Evolutionary conservation across 305 asterid genomes (phyloP).

Genomic region (Vinca major): DNA sequence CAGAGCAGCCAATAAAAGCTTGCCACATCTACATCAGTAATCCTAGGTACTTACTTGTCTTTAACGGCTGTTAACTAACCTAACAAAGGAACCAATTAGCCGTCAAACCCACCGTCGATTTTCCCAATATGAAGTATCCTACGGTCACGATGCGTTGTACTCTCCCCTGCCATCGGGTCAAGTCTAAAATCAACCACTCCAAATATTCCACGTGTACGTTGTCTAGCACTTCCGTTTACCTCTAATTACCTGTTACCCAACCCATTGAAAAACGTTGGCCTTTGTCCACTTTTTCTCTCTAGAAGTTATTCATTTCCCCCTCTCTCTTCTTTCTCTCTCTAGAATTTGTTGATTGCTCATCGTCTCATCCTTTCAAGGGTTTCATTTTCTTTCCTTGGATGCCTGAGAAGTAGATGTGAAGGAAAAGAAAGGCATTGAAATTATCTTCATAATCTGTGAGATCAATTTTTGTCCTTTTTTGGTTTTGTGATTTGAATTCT

Average conservation of each 20-base stretch:
- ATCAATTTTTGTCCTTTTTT: neutral
- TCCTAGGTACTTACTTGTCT: neutral
- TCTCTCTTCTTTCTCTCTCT: neutral
- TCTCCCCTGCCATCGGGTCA: conserved; percentile 23
- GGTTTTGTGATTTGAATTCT: neutral
- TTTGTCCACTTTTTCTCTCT: neutral
- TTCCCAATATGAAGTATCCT: conserved; percentile 12
- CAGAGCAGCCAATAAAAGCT: neutral
- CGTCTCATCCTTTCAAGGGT: conserved; percentile 1
- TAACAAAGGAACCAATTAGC: conserved; percentile 17
- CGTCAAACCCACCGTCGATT: conserved; percentile 20
- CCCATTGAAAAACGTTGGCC: conserved; percentile 27
- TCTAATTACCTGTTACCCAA: conserved; percentile 38
- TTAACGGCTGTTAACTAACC: conserved; percentile 25
- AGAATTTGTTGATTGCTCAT: neutral
- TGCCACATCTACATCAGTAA: neutral
- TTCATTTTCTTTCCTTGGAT: conserved; percentile 4
- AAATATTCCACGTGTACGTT: conserved; percentile 27
- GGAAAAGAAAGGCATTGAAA: conserved; percentile 7
- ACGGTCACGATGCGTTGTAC: conserved; percentile 32
- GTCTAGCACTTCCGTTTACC: conserved; percentile 16
- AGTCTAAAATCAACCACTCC: conserved; percentile 12
- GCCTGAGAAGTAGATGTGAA: neutral
- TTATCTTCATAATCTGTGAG: conserved; percentile 1
- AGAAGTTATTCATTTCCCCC: neutral